These are phyloP conservation scores for Aphanomyces euteiches DNA, from an alignment of 352 stramenopile genomes.

Conservation along the genomic window DNA sequence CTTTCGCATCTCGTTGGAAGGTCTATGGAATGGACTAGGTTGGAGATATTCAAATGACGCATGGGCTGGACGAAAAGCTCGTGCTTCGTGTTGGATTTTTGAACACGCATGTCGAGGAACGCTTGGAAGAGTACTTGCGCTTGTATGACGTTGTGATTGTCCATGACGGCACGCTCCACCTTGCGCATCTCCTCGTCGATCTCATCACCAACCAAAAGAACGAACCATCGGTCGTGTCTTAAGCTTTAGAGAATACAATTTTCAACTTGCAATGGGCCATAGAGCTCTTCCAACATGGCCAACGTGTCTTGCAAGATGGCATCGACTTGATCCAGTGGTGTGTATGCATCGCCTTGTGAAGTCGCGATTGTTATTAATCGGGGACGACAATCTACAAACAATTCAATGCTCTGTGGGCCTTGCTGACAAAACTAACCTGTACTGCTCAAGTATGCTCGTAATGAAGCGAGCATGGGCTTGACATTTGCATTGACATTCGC, in stretches of 20 bases:
- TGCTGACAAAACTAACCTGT: too few relatives aligned
- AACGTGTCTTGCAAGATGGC: slow-evolving; percentile 48
- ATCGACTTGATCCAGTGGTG: slow-evolving; percentile 59
- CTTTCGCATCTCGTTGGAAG: neutral
- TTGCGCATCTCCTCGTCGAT: slow-evolving; percentile 19
- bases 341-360: slow-evolving; percentile 67
- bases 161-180: slow-evolving; percentile 50
- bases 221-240: neutral
- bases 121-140: slow-evolving; percentile 56
- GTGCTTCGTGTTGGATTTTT: slow-evolving; percentile 69
- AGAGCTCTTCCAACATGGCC: slow-evolving; percentile 38
- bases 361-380: slow-evolving; percentile 79
- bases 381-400: slow-evolving; percentile 34
- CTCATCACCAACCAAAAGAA: neutral
- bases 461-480: slow-evolving; percentile 37
- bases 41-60: slow-evolving; percentile 55
- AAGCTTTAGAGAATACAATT: neutral
- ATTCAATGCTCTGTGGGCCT: too few relatives aligned
- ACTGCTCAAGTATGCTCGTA: slow-evolving; percentile 40
- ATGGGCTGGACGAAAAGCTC: slow-evolving; percentile 50
- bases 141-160: slow-evolving; percentile 68
- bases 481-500: slow-evolving; percentile 62
- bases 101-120: slow-evolving; percentile 63
- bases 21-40: slow-evolving; percentile 12
- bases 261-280: neutral